Conservation (phyloP, 306 rosid genomes). For the Vicia faba region DNA sequence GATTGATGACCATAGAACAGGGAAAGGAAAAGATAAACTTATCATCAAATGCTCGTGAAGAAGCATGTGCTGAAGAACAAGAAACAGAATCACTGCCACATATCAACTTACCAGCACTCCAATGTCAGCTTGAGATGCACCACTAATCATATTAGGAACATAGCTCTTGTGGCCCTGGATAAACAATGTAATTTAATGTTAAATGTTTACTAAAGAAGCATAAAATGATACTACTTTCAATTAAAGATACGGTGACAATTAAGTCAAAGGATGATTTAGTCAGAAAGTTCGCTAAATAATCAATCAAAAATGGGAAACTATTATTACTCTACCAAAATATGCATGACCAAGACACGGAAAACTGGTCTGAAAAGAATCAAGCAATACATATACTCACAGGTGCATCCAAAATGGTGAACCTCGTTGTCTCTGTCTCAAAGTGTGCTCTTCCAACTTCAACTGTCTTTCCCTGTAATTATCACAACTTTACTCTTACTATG, state of each 20-base stretch:
- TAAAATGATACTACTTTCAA: constrained; percentile 12
- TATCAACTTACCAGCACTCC: constrained; percentile 87
- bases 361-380: constrained; percentile 16
- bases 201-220: constrained; percentile 23
- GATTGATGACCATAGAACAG: constrained; percentile 8
- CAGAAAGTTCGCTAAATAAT: constrained; percentile 14
- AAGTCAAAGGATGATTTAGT: constrained; percentile 4
- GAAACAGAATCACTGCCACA: constrained; percentile 16
- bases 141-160: constrained; percentile 99
- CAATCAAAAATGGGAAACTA: constrained; percentile 11
- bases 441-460: constrained; percentile 99
- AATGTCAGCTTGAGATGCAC: constrained; percentile 98
- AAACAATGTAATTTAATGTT: constrained; percentile 27
- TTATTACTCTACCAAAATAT: constrained; percentile 11
- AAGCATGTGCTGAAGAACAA: constrained; percentile 4
- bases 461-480: constrained; percentile 75
- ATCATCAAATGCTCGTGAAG: constrained; percentile 22
- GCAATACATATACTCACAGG: constrained; percentile 67
- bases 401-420: constrained; percentile 97
- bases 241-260: constrained; percentile 8
- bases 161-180: constrained; percentile 98
- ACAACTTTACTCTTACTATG: constrained; percentile 25
- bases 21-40: constrained; percentile 12
- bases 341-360: neutral
- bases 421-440: constrained; percentile 86